A percentile compares a stretch with the other conserved stretches of the same genome.
phyloP scores from a whole-genome alignment of 1,284 basidiomycete species.

The Sporisorium exsertum region DNA sequence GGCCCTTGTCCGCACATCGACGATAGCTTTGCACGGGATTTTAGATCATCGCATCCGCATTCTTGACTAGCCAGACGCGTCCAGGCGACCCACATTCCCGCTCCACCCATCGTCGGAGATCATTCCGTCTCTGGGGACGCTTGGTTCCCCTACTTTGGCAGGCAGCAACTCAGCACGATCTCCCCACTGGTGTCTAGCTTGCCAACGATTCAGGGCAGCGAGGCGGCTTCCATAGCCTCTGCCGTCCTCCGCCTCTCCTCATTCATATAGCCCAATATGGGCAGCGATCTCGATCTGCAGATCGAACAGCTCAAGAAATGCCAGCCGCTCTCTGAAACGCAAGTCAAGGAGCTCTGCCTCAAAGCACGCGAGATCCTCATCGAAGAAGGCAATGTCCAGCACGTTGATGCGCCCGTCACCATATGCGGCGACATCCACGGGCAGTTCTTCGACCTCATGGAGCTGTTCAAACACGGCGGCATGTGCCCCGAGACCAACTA shows the following conservation, averaged over 20 bases:
- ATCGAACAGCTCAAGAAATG: constrained; percentile 65
- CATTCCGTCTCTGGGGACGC: background rate
- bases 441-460: constrained; percentile 97
- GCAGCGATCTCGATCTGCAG: constrained; percentile 58
- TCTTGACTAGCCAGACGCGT: background rate
- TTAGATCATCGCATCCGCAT: background rate
- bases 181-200: background rate
- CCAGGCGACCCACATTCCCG: background rate
- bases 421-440: constrained; percentile 99
- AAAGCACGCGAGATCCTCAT: constrained; percentile 93
- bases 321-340: constrained; percentile 61
- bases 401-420: constrained; percentile 94
- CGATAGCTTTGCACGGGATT: background rate
- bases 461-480: constrained; percentile 94
- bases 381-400: constrained; percentile 96
- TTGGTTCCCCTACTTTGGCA: background rate
- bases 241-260: constrained; percentile 1
- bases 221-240: constrained; percentile 26
- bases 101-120: background rate
- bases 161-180: background rate
- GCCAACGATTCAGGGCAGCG: constrained; percentile 11
- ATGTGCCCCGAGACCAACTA: constrained; percentile 96
- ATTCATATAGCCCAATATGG: constrained; percentile 31
- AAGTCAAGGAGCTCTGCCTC: constrained; percentile 77
- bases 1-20: background rate